Base-by-base conservation (phyloP, 805 yeast species). In the Teunomyces kruisii region DNA sequence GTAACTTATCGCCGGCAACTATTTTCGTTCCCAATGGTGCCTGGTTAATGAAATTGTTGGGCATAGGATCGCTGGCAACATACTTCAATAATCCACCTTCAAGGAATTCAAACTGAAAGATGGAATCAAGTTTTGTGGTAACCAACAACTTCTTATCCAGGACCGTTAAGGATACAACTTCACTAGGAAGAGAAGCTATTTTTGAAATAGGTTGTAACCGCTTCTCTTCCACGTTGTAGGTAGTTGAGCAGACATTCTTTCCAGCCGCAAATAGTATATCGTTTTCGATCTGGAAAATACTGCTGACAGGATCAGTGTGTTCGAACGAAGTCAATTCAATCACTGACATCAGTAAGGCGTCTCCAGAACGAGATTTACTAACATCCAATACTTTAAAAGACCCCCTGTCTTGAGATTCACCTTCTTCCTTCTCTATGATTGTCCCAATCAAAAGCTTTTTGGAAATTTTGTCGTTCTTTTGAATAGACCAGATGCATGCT, bases 391-490 rank as follows among this genome's bases (percentile, higher is more conserved):
- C 64, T 43, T 67, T 70, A 40, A 72, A 59, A 1, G 61, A 44
- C 1, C 77, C 76, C 7, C 19, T 26, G 5, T 38, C 40, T 15
- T 30, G 24, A 9, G 40, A 10, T 24, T 32, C 40, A 6, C 13
- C 27, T 14, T 15, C 33, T 8, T 37, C 39, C 37, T 41, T 50
- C 8, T 51, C 54, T 1, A 49, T 43, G 16, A 36, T 42, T 6
- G 64, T 52, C 1, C 73, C 73, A 27, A 68, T 47, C n/a, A 72
- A 53, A 5, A 72, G 47, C 44, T 71, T 71, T 45, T 68, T 69
- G 9, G 75, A 62, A 3, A 55, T 51, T 14, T 62, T 51, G 5
- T 61, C 66, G 9, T 55, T 53, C 24, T 72, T 54, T 10, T 51
- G 46, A 4, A 72, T 56, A 12, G 64, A 58, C 67, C 77, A 72